These are phyloP conservation scores for Fusarium sp. DNA, from an alignment of 2,329 filamentous ascomycete species.

Conservation along the genomic window DNA sequence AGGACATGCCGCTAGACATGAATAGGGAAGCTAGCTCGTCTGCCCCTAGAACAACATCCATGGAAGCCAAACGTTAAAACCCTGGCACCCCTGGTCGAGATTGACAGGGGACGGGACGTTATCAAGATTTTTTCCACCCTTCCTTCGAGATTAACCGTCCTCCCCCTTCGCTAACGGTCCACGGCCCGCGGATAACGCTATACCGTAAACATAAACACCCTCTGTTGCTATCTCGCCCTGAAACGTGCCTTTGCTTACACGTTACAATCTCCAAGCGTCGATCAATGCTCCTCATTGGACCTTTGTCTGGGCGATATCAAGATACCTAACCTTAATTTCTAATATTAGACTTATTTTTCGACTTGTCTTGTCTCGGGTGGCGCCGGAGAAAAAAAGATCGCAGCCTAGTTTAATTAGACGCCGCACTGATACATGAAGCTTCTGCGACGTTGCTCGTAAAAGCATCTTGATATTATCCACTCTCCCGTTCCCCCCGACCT, in stretches of 20 bases:
- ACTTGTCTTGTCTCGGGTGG: background rate
- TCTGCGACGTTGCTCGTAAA: conserved; percentile 22
- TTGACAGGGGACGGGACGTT: conserved; percentile 4
- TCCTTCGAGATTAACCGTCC: background rate
- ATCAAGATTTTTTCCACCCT: background rate
- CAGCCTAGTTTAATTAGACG: conserved; percentile 6
- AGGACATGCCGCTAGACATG: background rate
- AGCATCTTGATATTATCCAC: background rate
- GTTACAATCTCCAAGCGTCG: background rate
- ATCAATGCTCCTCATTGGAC: background rate
- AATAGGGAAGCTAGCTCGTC: conserved; percentile 22
- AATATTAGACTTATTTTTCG: conserved; percentile 14
- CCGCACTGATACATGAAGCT: conserved; percentile 25
- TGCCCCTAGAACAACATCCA: background rate
- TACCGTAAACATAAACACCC: background rate
- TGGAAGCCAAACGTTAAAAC: background rate
- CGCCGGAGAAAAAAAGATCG: background rate
- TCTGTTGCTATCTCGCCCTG: conserved; percentile 4
- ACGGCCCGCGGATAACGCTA: conserved; percentile 12
- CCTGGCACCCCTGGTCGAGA: conserved; percentile 5
- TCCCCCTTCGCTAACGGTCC: conserved; percentile 12
- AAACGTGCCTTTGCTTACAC: conserved; percentile 7
- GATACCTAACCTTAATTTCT: conserved; percentile 16
- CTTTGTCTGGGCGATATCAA: background rate
- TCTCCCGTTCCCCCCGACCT: background rate